Evolutionary conservation across 2,329 filamentous ascomycete genomes (phyloP).

Genomic region (Microsporum canis): DNA sequence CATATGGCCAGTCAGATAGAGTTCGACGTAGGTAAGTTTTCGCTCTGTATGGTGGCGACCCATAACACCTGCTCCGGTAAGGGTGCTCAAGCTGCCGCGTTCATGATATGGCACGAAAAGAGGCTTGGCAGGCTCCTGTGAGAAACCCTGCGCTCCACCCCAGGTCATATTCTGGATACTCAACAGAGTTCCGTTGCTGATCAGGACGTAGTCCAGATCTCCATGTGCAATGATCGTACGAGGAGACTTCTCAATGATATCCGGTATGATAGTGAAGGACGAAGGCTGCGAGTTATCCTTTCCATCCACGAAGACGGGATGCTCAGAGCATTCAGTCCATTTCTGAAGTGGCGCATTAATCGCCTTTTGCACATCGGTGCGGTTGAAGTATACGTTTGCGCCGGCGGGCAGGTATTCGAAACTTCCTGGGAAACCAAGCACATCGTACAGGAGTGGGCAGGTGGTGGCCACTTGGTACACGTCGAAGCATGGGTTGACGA

Average conservation of each 20-base stretch:
- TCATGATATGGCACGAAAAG: slow-evolving; percentile 58
- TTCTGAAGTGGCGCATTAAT: slow-evolving; percentile 50
- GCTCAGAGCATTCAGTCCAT: slow-evolving; percentile 47
- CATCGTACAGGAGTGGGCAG: slow-evolving; percentile 59
- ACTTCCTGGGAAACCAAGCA: slow-evolving; percentile 57
- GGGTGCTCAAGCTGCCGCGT: slow-evolving; percentile 34
- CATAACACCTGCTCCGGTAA: slow-evolving; percentile 54
- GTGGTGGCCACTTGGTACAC: slow-evolving; percentile 61
- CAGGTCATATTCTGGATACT: slow-evolving; percentile 74
- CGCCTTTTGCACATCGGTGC: slow-evolving; percentile 55
- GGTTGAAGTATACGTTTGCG: slow-evolving; percentile 57
- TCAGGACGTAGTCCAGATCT: slow-evolving; percentile 55
- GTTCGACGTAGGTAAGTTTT: slow-evolving; percentile 58
- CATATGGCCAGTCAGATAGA: slow-evolving; percentile 53
- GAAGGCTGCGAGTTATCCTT: slow-evolving; percentile 40
- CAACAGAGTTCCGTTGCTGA: slow-evolving; percentile 58
- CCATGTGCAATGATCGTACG: slow-evolving; percentile 67
- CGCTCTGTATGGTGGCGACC: slow-evolving; percentile 63
- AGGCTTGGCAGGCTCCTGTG: slow-evolving; percentile 46
- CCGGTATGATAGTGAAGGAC: slow-evolving; percentile 49
- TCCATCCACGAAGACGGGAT: slow-evolving; percentile 37
- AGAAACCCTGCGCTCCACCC: slow-evolving; percentile 60
- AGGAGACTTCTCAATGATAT: slow-evolving; percentile 60
- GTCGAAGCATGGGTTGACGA: slow-evolving; percentile 67
- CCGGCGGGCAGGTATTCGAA: slow-evolving; percentile 53